phyloP scores from a whole-genome alignment of 192 early-diverging fungal species.

The Coemansia sp. region DNA sequence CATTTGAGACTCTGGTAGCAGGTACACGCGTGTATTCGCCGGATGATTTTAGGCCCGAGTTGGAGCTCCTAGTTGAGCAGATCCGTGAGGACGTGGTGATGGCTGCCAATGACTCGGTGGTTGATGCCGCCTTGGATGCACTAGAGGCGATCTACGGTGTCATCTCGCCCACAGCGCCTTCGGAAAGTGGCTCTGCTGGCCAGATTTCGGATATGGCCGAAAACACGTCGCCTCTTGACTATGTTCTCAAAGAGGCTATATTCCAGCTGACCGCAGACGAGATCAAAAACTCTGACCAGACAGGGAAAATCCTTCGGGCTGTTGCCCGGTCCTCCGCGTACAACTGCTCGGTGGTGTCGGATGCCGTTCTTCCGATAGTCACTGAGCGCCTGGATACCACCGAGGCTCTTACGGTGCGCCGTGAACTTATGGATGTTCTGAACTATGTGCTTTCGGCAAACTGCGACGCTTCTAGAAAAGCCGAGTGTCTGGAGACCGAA shows the following conservation, averaged over 20 bases:
- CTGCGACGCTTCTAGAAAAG: constrained; percentile 35
- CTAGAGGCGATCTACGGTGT: constrained; percentile 64
- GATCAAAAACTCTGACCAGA: constrained; percentile 66
- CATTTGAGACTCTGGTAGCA: constrained; percentile 83
- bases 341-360: constrained; percentile 57
- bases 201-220: constrained; percentile 22
- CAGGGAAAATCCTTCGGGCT: constrained; percentile 65
- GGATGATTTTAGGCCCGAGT: constrained; percentile 62
- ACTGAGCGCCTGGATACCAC: constrained; percentile 60
- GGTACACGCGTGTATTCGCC: constrained; percentile 78
- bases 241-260: constrained; percentile 63
- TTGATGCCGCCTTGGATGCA: constrained; percentile 67
- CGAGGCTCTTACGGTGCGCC: constrained; percentile 52
- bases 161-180: constrained; percentile 46
- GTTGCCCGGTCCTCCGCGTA: constrained; percentile 53
- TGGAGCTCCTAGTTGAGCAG: constrained; percentile 72
- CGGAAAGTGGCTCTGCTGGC: background rate
- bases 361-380: constrained; percentile 63
- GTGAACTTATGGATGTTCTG: constrained; percentile 67
- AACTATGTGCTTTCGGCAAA: constrained; percentile 73
- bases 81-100: constrained; percentile 68
- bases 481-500: constrained; percentile 62
- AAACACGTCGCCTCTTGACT: constrained; percentile 39
- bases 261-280: constrained; percentile 59
- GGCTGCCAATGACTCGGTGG: constrained; percentile 68